Evolutionary conservation across 257 asterid species (phyloP), one percentile per base, ranked within the genome.

Genomic region (Mitragyna speciosa): DNA sequence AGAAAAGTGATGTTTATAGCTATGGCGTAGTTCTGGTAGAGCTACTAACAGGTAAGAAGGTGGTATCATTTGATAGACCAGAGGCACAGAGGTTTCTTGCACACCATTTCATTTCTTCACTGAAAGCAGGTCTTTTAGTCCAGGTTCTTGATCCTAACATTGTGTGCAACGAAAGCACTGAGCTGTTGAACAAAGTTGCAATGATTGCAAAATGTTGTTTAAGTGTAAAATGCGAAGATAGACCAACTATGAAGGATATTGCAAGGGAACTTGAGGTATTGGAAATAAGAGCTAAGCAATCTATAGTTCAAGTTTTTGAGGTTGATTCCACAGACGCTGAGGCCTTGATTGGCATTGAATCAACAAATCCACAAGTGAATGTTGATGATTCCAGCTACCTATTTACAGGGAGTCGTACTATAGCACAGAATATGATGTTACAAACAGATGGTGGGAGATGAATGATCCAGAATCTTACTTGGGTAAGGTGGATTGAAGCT

Each of bases 231-330:
- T 2, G 39, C 39, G 4, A 36, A 4, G 39, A 39, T 74, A 87
- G 89, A 79, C 92, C 90, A 3, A 81, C 73, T 31, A 89, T 87
- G 90, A 89, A 84, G 66, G 75, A 87, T 45, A 49, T 77, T 8
- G 73, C 52, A 48, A 76, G 52, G 31, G 72, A 76, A 47, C 54
- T 63, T 15, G 70, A 66, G 51, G 43, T 19, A 15, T 30, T 76
- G 31, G 31, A 10, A 70, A 19, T 22, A 48, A 43, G 2, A 43
- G 56, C 75, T 43, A 17, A 48, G 54, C 75, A 70, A 39, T 70
- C 4, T 11, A 30, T 11, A 9, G 31, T 28, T 22, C 58, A 70
- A 8, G 30, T 7, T 20, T 51, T 41, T 43, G 54, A 70, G 19
- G 43, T 70, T 70, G 52, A 39, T 22, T n/a, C 49, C 22, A 70